A percentile compares a stretch with the other conserved stretches of the same genome.
Conservation (phyloP, 2,329 filamentous ascomycete genomes). For the Fusarium sublunatum region DNA sequence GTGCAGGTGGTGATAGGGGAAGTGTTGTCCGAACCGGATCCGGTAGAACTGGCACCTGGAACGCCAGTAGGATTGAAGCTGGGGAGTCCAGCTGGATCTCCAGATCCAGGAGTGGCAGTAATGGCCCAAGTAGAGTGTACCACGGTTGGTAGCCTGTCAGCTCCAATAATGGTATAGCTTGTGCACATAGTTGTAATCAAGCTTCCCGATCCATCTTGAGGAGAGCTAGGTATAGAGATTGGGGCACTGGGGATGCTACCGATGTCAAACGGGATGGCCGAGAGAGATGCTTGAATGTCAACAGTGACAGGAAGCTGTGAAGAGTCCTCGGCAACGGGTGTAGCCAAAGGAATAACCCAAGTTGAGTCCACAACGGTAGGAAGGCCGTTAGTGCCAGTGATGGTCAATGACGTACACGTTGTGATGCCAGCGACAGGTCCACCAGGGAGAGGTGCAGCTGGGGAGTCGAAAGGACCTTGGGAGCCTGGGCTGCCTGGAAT, state of each 20-base stretch:
- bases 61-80: conserved; percentile 16
- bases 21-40: conserved; percentile 1
- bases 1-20: conserved; percentile 44
- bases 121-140: conserved; percentile 38
- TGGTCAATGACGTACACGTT: conserved; percentile 45
- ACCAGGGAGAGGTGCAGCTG: conserved; percentile 17
- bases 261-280: conserved; percentile 29
- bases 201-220: conserved; percentile 29
- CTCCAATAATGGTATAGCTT: conserved; percentile 38
- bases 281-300: conserved; percentile 25
- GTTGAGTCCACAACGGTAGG: conserved; percentile 52
- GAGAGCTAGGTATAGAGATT: conserved; percentile 17
- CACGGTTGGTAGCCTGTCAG: conserved; percentile 40
- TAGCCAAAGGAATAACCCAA: conserved; percentile 44
- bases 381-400: conserved; percentile 49
- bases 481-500: conserved; percentile 11
- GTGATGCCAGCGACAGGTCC: conserved; percentile 30
- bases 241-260: conserved; percentile 29
- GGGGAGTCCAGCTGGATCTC: conserved; percentile 9
- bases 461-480: conserved; percentile 21
- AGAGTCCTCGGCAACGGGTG: conserved; percentile 25
- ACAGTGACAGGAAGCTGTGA: conserved; percentile 25
- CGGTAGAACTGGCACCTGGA: neutral
- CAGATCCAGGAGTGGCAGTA: conserved; percentile 14
- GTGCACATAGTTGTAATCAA: conserved; percentile 29